A percentile compares a stretch with the other conserved stretches of the same genome.
Conservation (phyloP, 768 basidiomycete genomes). For the Xerocomellus intermedius region DNA sequence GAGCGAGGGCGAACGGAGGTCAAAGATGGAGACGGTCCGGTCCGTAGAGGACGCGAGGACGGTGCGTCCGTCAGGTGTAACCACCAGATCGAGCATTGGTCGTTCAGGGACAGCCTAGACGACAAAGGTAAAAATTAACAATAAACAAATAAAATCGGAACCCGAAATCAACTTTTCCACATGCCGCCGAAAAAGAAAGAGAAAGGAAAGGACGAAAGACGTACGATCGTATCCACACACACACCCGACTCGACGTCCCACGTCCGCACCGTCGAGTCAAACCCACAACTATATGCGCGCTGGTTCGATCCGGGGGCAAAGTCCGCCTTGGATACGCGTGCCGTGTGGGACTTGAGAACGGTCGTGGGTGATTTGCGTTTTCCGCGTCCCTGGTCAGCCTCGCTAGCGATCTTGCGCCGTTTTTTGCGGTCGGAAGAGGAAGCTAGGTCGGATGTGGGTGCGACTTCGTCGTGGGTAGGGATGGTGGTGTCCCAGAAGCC, state of each 20-base stretch:
- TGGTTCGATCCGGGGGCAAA: constrained; percentile 45
- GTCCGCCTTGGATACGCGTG: constrained; percentile 69
- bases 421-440: constrained; percentile 46
- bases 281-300: constrained; percentile 73
- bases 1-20: constrained; percentile 50
- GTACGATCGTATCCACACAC: constrained; percentile 66
- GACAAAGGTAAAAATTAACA: not conserved
- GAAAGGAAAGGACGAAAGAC: not conserved
- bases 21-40: constrained; percentile 68
- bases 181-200: not conserved
- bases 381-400: constrained; percentile 30
- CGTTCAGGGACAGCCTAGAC: constrained; percentile 65
- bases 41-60: constrained; percentile 71
- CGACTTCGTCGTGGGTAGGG: constrained; percentile 63
- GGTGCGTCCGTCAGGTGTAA: constrained; percentile 42
- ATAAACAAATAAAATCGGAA: not conserved
- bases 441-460: constrained; percentile 4
- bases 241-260: constrained; percentile 87
- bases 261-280: constrained; percentile 83
- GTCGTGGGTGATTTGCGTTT: constrained; percentile 65
- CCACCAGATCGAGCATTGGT: constrained; percentile 66
- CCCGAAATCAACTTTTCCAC: not conserved
- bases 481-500: constrained; percentile 75
- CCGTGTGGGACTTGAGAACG: constrained; percentile 83
- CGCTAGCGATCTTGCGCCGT: constrained; percentile 51